Conservation (phyloP, 2,329 filamentous ascomycete genomes). For the Fonsecaea nubica region DNA sequence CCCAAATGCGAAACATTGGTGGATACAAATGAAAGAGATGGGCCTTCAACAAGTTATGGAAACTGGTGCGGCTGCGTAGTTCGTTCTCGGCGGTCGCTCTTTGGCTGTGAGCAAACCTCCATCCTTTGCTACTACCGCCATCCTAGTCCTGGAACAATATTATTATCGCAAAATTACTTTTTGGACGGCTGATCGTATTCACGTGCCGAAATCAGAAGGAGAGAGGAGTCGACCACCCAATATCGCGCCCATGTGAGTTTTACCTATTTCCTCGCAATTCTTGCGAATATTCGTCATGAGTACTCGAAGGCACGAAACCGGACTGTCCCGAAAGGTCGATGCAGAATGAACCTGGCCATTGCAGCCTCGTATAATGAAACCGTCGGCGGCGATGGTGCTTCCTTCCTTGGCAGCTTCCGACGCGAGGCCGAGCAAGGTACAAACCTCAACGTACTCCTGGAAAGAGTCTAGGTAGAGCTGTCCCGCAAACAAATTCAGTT, state of each 20-base stretch:
- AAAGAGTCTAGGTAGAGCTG: slow-evolving; percentile 67
- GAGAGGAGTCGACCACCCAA: slow-evolving; percentile 43
- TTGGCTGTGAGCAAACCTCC: no score
- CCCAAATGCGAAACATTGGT: no score
- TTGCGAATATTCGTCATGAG: slow-evolving; percentile 45
- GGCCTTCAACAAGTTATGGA: no score
- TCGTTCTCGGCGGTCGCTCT: no score
- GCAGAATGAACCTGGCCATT: not conserved
- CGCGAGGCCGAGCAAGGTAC: slow-evolving; percentile 6
- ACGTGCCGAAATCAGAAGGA: not conserved
- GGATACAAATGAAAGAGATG: no score
- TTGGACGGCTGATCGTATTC: no score
- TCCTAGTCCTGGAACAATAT: no score
- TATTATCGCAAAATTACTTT: no score
- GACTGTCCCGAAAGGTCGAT: slow-evolving; percentile 48
- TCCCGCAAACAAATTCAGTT: slow-evolving; percentile 71
- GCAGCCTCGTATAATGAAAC: slow-evolving; percentile 33
- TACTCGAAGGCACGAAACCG: slow-evolving; percentile 51
- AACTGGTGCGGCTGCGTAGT: no score
- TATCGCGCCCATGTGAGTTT: slow-evolving; percentile 55
- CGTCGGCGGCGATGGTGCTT: slow-evolving; percentile 41
- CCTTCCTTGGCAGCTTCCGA: slow-evolving; percentile 9
- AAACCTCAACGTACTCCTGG: slow-evolving; percentile 59
- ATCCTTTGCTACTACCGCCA: no score
- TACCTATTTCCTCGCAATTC: slow-evolving; percentile 49